Percentiles rank a stretch among this genome's conserved stretches.
Conservation (phyloP, 306 rosid genomes). For the Senna siamea region DNA sequence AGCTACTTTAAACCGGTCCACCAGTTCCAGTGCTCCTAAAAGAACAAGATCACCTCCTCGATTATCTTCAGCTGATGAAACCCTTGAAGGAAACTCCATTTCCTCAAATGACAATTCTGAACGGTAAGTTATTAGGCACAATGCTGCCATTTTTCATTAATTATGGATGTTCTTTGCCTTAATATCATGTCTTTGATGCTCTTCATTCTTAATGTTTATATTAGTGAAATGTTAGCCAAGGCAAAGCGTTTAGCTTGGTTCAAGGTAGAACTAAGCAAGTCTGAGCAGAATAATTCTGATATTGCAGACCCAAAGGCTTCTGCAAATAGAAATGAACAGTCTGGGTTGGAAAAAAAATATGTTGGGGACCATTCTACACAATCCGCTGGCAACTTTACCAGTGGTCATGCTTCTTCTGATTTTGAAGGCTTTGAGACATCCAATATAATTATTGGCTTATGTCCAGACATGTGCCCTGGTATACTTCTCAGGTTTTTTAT, state of each 20-base stretch:
- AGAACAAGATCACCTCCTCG: slow-evolving; percentile 83
- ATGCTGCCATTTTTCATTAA: slow-evolving; percentile 29
- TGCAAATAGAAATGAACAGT: slow-evolving; percentile 27
- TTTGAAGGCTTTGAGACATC: slow-evolving; percentile 59
- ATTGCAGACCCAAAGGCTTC: slow-evolving; percentile 44
- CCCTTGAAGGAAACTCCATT: slow-evolving; percentile 50
- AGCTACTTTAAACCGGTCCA: slow-evolving; percentile 38
- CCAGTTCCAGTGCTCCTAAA: slow-evolving; percentile 54
- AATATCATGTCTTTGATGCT: slow-evolving; percentile 18
- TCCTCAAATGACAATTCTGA: slow-evolving; percentile 63
- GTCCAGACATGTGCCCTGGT: slow-evolving; percentile 99
- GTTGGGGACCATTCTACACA: slow-evolving; percentile 48
- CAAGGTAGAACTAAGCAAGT: slow-evolving; percentile 73
- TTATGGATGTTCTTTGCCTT: slow-evolving; percentile 20
- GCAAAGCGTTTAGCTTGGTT: slow-evolving; percentile 95
- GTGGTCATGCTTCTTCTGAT: slow-evolving; percentile 54
- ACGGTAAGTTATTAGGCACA: slow-evolving; percentile 58
- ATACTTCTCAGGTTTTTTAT: slow-evolving; percentile 44
- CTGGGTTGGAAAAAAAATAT: slow-evolving; percentile 53
- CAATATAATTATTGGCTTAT: slow-evolving; percentile 69
- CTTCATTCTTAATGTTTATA: slow-evolving; percentile 36
- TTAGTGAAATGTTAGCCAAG: slow-evolving; percentile 85
- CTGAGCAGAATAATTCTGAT: slow-evolving; percentile 52
- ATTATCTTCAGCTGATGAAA: slow-evolving; percentile 50
- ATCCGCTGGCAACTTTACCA: slow-evolving; percentile 49